Evolutionary conservation across 176 grass and related monocot genomes (phyloP).

Genomic region (Hyparrhenia diplandra): DNA sequence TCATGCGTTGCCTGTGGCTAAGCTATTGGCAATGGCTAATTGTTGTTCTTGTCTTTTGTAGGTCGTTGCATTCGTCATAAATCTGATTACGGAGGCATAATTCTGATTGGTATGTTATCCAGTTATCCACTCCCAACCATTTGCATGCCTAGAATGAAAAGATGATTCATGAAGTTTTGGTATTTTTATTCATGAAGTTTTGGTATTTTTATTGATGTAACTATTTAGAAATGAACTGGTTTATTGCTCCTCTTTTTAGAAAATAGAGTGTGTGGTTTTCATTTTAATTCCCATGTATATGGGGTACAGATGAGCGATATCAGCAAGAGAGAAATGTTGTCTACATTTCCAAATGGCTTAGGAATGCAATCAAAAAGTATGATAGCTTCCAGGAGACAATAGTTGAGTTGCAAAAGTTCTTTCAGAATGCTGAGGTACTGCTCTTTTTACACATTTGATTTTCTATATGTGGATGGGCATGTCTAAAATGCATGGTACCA

Average conservation of each 20-base stretch:
- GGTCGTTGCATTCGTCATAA: constrained; percentile 95
- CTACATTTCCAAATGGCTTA: constrained; percentile 94
- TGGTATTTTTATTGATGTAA: constrained; percentile 10
- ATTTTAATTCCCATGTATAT: constrained; percentile 25
- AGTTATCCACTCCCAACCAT: background rate
- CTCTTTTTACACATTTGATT: constrained; percentile 7
- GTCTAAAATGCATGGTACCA: constrained; percentile 15
- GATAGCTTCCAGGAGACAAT: constrained; percentile 65
- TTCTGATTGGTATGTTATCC: constrained; percentile 69
- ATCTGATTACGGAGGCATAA: constrained; percentile 93
- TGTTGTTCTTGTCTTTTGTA: constrained; percentile 36
- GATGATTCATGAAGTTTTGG: background rate
- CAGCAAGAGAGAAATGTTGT: constrained; percentile 65
- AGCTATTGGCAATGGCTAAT: constrained; percentile 32
- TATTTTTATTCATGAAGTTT: too few relatives aligned
- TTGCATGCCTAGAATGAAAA: constrained; percentile 10
- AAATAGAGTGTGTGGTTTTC: constrained; percentile 9
- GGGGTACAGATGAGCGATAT: constrained; percentile 75
- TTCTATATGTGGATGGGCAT: constrained; percentile 7
- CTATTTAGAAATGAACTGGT: background rate
- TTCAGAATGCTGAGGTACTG: constrained; percentile 76
- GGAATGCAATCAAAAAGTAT: constrained; percentile 69
- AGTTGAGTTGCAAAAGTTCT: constrained; percentile 53
- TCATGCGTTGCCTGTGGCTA: constrained; percentile 1
- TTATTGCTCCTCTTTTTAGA: background rate